Evolutionary conservation across 108 stramenopile species (phyloP).

Genomic region (Cyclotella cryptica): DNA sequence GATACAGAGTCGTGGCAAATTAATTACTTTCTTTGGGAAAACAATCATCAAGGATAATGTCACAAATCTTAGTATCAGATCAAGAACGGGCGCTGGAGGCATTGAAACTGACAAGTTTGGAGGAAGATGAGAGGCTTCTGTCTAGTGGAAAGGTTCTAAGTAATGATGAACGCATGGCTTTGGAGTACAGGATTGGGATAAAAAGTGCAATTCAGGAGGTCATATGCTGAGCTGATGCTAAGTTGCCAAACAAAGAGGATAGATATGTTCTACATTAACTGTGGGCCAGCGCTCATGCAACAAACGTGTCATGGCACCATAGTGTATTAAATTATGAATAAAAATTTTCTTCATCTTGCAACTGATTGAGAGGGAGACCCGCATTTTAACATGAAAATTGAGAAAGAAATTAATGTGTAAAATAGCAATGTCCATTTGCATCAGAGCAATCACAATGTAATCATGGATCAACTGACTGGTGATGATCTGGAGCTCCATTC

Average conservation of each 20-base stretch:
- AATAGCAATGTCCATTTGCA: too few relatives aligned
- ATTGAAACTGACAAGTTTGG: conserved; percentile 58
- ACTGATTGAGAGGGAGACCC: too few relatives aligned
- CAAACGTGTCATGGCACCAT: too few relatives aligned
- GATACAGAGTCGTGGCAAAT: conserved; percentile 58
- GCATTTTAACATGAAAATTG: too few relatives aligned
- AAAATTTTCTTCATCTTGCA: too few relatives aligned
- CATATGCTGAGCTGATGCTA: neutral
- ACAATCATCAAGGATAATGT: conserved; percentile 41
- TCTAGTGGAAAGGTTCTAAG: conserved; percentile 26
- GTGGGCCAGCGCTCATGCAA: too few relatives aligned
- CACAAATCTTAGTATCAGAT: conserved; percentile 57
- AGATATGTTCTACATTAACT: too few relatives aligned
- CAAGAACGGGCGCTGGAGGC: conserved; percentile 58
- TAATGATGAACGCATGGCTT: conserved; percentile 54
- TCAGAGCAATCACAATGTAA: too few relatives aligned
- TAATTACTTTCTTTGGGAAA: conserved; percentile 52
- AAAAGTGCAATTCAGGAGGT: conserved; percentile 54
- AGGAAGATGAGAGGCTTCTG: conserved; percentile 56
- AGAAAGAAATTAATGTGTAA: too few relatives aligned
- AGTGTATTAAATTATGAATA: too few relatives aligned
- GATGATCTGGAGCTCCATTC: too few relatives aligned
- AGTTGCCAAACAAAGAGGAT: neutral
- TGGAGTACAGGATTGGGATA: conserved; percentile 68
- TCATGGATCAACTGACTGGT: too few relatives aligned